A percentile compares a stretch with the other conserved stretches of the same genome.
These are phyloP conservation scores for Nicotiana obtusifolia DNA, from an alignment of 257 asterid species.

Conservation along the genomic window DNA sequence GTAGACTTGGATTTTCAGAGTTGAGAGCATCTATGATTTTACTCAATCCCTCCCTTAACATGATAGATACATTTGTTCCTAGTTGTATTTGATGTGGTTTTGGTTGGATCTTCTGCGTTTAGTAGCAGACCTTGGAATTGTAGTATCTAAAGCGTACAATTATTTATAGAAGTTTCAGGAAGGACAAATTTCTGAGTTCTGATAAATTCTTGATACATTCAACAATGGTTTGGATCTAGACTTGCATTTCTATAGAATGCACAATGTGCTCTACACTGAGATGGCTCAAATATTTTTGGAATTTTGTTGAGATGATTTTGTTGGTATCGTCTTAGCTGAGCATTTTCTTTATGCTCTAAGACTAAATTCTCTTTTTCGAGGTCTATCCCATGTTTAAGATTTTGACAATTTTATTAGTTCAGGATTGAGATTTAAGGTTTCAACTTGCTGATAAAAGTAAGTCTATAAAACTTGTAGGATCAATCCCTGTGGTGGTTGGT, in stretches of 20 bases:
- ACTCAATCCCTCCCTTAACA: neutral
- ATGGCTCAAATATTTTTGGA: neutral
- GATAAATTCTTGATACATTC: neutral
- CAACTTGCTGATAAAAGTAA: conserved; percentile 5
- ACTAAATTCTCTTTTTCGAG: neutral
- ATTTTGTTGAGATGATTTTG: neutral
- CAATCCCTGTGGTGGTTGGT: conserved; percentile 88
- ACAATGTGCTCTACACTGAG: neutral
- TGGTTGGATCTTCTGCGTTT: neutral
- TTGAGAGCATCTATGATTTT: neutral
- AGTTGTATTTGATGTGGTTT: conserved; percentile 4
- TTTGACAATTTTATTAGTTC: conserved; percentile 8
- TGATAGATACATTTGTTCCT: neutral
- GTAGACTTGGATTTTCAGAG: neutral
- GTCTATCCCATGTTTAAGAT: neutral
- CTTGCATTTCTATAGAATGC: neutral
- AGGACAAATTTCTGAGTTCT: conserved; percentile 2
- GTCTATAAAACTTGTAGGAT: conserved; percentile 36
- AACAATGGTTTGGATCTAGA: neutral
- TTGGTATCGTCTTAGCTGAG: neutral
- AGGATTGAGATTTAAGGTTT: neutral
- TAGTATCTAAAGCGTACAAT: neutral
- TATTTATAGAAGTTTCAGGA: neutral
- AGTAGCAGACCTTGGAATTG: neutral
- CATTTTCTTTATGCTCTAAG: neutral